phyloP scores from a whole-genome alignment of 2,329 filamentous ascomycete genomes.

The Aureobasidium sp. region DNA sequence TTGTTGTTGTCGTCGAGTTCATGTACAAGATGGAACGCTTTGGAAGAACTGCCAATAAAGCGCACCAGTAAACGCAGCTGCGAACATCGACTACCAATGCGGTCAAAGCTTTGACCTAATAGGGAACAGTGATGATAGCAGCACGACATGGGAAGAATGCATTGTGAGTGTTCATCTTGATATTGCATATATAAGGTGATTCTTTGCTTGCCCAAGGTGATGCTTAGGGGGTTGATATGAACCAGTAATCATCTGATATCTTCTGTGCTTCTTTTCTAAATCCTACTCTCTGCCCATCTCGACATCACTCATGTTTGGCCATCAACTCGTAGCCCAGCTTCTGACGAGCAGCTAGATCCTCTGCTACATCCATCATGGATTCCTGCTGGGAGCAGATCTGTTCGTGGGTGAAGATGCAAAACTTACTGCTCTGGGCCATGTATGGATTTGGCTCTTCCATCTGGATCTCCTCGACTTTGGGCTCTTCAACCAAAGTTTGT shows the following conservation, averaged over 20 bases:
- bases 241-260: too few relatives aligned
- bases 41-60: background rate
- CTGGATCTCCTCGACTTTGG: background rate
- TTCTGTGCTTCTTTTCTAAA: background rate
- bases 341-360: background rate
- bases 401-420: background rate
- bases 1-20: background rate
- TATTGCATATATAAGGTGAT: background rate
- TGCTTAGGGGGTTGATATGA: too few relatives aligned
- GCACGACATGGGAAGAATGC: background rate
- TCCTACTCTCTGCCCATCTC: background rate
- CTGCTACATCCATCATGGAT: background rate
- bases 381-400: background rate
- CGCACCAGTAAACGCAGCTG: background rate
- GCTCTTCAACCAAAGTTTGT: background rate
- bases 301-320: background rate
- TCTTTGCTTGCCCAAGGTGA: too few relatives aligned
- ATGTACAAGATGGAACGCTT: background rate
- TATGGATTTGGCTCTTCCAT: background rate
- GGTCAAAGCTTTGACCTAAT: background rate
- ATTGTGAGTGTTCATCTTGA: background rate
- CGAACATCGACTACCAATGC: background rate
- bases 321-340: background rate
- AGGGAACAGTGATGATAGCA: too few relatives aligned
- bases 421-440: background rate